A percentile compares a stretch with the other conserved stretches of the same genome.
Conservation (phyloP, 495 filamentous ascomycete species). For the Margaritispora aquatica region DNA sequence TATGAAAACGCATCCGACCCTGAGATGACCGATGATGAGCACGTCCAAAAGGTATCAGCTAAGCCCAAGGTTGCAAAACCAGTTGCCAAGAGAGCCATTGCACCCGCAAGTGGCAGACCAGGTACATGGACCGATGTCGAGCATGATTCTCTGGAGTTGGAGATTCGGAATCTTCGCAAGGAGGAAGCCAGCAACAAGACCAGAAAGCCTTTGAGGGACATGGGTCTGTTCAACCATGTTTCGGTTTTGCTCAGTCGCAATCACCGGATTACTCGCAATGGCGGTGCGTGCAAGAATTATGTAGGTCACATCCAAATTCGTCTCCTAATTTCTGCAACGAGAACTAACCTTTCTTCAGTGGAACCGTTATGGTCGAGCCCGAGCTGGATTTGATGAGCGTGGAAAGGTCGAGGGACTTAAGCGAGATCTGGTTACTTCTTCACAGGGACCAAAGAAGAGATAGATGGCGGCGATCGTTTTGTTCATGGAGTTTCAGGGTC, state of each 20-base stretch:
- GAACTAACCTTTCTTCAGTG: neutral
- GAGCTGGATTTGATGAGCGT: slow-evolving; percentile 1
- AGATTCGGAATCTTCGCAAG: neutral
- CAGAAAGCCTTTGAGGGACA: neutral
- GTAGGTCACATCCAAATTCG: neutral
- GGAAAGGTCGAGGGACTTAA: neutral
- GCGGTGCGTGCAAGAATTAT: neutral
- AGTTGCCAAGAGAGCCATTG: neutral
- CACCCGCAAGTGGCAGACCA: neutral
- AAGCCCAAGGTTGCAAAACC: neutral
- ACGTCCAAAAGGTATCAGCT: neutral
- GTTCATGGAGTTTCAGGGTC: neutral
- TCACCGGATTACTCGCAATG: neutral
- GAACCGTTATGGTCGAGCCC: neutral
- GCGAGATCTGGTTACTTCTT: neutral
- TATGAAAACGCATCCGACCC: neutral
- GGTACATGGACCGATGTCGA: neutral
- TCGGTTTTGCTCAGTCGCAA: neutral
- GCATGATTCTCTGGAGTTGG: neutral
- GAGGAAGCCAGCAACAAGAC: neutral
- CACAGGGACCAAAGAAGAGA: neutral
- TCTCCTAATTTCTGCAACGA: neutral
- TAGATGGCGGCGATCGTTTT: neutral
- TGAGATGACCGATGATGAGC: neutral
- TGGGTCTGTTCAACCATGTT: neutral